Conservation (phyloP, 441 rosid genomes). For the Erodium chrysanthum region DNA sequence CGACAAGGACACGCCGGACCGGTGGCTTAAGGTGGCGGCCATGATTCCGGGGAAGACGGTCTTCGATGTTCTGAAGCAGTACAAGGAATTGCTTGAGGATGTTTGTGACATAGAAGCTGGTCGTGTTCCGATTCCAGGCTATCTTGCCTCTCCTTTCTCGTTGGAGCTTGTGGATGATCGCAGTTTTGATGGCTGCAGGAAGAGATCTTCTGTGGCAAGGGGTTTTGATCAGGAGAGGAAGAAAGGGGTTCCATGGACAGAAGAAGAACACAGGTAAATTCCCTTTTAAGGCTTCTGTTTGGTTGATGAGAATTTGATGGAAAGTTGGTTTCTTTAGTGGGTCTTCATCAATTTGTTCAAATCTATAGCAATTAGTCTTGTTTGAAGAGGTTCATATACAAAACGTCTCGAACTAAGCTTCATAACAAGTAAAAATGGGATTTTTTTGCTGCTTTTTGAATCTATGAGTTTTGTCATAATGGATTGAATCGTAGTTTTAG, state of each 20-base stretch:
- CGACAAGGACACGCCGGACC: slow-evolving; percentile 47
- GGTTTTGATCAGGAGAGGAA: slow-evolving; percentile 48
- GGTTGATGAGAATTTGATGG: neutral
- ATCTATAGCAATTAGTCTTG: too few relatives aligned
- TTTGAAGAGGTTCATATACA: too few relatives aligned
- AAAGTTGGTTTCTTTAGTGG: slow-evolving; percentile 1
- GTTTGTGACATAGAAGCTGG: slow-evolving; percentile 54
- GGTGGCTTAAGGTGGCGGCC: slow-evolving; percentile 47
- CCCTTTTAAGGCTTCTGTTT: neutral
- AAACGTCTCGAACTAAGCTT: too few relatives aligned
- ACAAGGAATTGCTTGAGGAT: slow-evolving; percentile 49
- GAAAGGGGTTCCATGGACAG: slow-evolving; percentile 69
- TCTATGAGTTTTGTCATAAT: too few relatives aligned
- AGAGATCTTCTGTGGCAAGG: slow-evolving; percentile 36
- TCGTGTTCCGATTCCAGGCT: slow-evolving; percentile 47
- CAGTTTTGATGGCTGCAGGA: slow-evolving; percentile 41
- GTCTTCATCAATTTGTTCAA: neutral
- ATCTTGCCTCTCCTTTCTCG: slow-evolving; percentile 31
- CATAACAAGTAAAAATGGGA: too few relatives aligned
- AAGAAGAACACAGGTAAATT: slow-evolving; percentile 60
- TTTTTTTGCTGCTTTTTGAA: too few relatives aligned
- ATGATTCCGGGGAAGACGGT: slow-evolving; percentile 55
- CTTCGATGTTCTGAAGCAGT: slow-evolving; percentile 44
- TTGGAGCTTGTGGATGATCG: slow-evolving; percentile 22
- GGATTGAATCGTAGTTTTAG: neutral